A percentile compares a stretch with the other conserved stretches of the same genome.
Conservation (phyloP, 2,329 filamentous ascomycete species). For the Coleophoma crateriformis region DNA sequence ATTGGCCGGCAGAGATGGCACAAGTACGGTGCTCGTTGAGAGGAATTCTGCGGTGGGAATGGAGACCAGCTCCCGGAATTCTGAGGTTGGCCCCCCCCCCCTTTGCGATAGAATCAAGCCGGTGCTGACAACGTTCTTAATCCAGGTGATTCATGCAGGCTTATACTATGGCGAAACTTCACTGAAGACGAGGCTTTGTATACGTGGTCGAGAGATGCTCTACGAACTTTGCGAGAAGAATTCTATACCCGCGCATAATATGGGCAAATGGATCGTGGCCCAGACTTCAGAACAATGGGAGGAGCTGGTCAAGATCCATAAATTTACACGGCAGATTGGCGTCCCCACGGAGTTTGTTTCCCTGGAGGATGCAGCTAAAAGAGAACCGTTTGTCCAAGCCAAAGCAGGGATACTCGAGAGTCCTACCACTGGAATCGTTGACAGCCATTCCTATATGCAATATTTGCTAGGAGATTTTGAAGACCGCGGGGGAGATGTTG, state of each 20-base stretch:
- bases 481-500: slow-evolving; percentile 68
- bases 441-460: slow-evolving; percentile 81
- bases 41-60: slow-evolving; percentile 58
- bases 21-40: slow-evolving; percentile 62
- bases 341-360: slow-evolving; percentile 71
- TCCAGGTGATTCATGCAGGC: slow-evolving; percentile 86
- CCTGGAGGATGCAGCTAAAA: slow-evolving; percentile 49
- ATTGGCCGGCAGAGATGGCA: slow-evolving; percentile 52
- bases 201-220: slow-evolving; percentile 68
- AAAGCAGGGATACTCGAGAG: slow-evolving; percentile 73
- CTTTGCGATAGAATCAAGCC: background rate
- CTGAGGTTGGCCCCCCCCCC: slow-evolving; percentile 39
- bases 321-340: slow-evolving; percentile 35
- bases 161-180: slow-evolving; percentile 61
- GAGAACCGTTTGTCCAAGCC: slow-evolving; percentile 74
- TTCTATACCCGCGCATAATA: slow-evolving; percentile 65
- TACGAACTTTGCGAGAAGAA: slow-evolving; percentile 71
- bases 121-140: background rate
- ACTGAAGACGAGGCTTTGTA: slow-evolving; percentile 80
- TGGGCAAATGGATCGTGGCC: slow-evolving; percentile 93
- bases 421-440: slow-evolving; percentile 82
- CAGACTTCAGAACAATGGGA: slow-evolving; percentile 62
- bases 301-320: slow-evolving; percentile 43
- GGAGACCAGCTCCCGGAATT: slow-evolving; percentile 68
- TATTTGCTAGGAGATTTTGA: slow-evolving; percentile 73